A percentile compares a stretch with the other conserved stretches of the same genome.
Evolutionary conservation across 208 protist genomes (phyloP).

Genomic region (Trypanosoma congolense): DNA sequence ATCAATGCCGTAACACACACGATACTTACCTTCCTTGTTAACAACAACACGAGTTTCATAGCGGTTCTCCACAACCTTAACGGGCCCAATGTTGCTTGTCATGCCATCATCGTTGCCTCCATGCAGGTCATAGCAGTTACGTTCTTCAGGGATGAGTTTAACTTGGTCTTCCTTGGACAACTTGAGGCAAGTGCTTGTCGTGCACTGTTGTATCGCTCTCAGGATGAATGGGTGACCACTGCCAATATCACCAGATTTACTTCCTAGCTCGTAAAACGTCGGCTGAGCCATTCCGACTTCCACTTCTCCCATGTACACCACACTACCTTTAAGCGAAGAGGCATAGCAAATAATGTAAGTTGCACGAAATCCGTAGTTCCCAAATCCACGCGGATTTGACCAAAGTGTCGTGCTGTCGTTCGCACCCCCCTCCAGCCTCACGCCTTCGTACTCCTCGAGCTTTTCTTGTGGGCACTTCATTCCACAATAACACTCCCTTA

Average conservation of each 20-base stretch:
- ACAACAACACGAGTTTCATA: constrained; percentile 56
- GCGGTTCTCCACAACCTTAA: constrained; percentile 28
- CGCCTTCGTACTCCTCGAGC: constrained; percentile 29
- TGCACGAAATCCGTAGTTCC: constrained; percentile 64
- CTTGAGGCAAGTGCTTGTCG: constrained; percentile 24
- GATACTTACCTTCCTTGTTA: constrained; percentile 54
- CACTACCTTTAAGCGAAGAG: neutral
- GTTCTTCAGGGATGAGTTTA: constrained; percentile 34
- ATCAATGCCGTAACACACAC: constrained; percentile 71
- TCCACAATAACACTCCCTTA: constrained; percentile 76
- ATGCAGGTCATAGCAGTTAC: constrained; percentile 6
- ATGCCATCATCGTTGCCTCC: constrained; percentile 13
- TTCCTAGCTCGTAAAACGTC: constrained; percentile 76
- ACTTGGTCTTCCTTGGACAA: constrained; percentile 47
- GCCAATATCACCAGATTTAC: constrained; percentile 27
- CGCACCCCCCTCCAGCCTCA: constrained; percentile 14
- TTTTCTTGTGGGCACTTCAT: constrained; percentile 36
- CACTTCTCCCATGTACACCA: constrained; percentile 71
- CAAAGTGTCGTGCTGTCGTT: constrained; percentile 23
- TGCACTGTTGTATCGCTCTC: constrained; percentile 49
- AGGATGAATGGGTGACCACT: constrained; percentile 60
- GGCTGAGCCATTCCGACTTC: constrained; percentile 67
- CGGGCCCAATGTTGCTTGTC: constrained; percentile 31
- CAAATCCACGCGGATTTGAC: constrained; percentile 48
- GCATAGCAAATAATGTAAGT: constrained; percentile 82